These are phyloP conservation scores for Magnusiomyces tetraspermus DNA, from an alignment of 1,139 yeast genomes.

Conservation along the genomic window DNA sequence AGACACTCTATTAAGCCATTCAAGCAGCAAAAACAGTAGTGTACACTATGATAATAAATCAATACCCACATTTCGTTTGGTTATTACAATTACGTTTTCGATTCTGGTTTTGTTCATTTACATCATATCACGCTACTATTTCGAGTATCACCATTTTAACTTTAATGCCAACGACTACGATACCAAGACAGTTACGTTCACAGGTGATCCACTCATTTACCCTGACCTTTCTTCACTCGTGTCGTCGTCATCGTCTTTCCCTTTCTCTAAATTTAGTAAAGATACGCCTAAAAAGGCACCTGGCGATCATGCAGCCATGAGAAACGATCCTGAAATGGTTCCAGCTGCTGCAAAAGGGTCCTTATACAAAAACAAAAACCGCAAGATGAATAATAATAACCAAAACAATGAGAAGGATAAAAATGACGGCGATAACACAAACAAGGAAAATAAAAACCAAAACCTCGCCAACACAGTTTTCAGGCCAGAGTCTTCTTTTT, in stretches of 20 bases:
- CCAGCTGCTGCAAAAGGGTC: conserved; percentile 35
- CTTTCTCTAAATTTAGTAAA: not conserved
- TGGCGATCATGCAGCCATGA: conserved; percentile 51
- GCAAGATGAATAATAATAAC: not conserved
- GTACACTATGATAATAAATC: not conserved
- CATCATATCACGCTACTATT: not conserved
- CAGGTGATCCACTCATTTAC: conserved; percentile 1
- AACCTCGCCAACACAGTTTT: not conserved
- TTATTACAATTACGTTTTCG: not conserved
- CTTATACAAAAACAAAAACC: not conserved
- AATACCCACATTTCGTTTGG: not conserved
- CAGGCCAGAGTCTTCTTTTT: not conserved
- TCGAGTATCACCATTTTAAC: not conserved
- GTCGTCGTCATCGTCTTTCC: too few species aligned
- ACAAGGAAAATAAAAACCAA: not conserved
- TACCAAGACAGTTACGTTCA: not conserved
- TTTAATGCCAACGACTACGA: not conserved
- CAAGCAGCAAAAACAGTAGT: not conserved
- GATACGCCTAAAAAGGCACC: not conserved
- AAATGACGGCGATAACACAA: not conserved
- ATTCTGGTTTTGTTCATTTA: not conserved
- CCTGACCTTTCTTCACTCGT: not conserved
- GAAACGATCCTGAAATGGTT: conserved; percentile 80
- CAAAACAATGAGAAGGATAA: not conserved
- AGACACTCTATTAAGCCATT: not conserved